These are phyloP conservation scores for Rhypophila decipiens DNA, from an alignment of 495 filamentous ascomycete genomes.

Conservation along the genomic window DNA sequence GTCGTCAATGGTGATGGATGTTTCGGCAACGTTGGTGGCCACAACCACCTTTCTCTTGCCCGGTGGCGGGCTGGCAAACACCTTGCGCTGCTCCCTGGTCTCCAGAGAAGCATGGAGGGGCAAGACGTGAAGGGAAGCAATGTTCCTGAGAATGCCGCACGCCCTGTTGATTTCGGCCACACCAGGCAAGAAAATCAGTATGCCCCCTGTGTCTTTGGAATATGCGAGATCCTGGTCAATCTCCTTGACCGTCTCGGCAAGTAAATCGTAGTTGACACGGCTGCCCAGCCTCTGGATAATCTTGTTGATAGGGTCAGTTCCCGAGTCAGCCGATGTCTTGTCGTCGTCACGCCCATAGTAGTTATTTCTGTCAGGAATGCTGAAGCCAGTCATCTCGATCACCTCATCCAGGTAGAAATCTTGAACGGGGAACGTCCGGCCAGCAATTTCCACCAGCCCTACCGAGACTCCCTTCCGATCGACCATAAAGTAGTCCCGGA, in stretches of 20 bases:
- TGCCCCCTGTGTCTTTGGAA: constrained; percentile 65
- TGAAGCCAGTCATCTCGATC: constrained; percentile 70
- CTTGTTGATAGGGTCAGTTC: constrained; percentile 49
- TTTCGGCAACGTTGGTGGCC: constrained; percentile 95
- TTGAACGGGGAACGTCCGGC: constrained; percentile 81
- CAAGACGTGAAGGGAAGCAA: constrained; percentile 71
- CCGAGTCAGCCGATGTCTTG: constrained; percentile 26
- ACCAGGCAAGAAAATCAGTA: constrained; percentile 88
- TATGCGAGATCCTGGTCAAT: constrained; percentile 67
- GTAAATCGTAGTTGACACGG: constrained; percentile 87
- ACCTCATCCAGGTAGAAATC: constrained; percentile 92
- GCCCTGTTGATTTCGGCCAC: constrained; percentile 81
- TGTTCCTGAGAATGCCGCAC: constrained; percentile 57
- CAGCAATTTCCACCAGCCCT: constrained; percentile 75
- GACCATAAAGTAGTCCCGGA: constrained; percentile 75
- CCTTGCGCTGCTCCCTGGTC: constrained; percentile 75
- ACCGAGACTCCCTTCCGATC: constrained; percentile 49
- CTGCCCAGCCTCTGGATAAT: constrained; percentile 70
- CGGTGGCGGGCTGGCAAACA: constrained; percentile 69
- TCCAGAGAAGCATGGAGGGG: constrained; percentile 90
- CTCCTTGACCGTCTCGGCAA: constrained; percentile 66
- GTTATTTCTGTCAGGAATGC: constrained; percentile 27
- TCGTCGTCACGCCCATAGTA: constrained; percentile 31
- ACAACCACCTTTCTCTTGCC: constrained; percentile 88
- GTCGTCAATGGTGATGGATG: constrained; percentile 96